Base-by-base conservation (phyloP, 208 protist species). In the Leishmania guyanensis region DNA sequence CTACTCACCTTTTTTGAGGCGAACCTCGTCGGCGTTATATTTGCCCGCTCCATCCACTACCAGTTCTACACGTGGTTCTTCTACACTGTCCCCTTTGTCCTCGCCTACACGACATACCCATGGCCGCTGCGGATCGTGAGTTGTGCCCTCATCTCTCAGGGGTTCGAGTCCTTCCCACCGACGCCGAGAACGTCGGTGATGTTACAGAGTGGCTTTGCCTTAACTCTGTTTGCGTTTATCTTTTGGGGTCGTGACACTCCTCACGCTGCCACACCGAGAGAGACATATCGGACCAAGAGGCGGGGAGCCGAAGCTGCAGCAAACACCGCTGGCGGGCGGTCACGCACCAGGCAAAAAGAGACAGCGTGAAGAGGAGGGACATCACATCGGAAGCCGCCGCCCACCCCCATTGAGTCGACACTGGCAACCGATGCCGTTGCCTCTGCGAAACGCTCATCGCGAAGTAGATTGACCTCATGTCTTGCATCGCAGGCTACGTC, bases 1-100 rank as follows among this genome's bases (percentile, higher is more conserved):
- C 79, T 93, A 2, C 79, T 91, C 77, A 94, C 94, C 0, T 60
- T 99, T 46, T 91, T 99, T 65, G 88, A 92, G 77, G 93, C 87
- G 29, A 99, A 98, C 84, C 85, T 98, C 22, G 91, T 98, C 74
- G 98, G 97, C 29, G 88, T 99, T 50, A 83, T 91, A 20, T 97
- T 96, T 75, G 80, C 92, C 9, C 89, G 97, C 56, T 90, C 90
- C 6, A 58, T 99, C n/a, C 97, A 99, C 83, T 99, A 96, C 81
- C 97, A 99, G 90, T 99, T 99, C 83, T 95, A 98, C 75, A 77
- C 84, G 17, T 99, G 96, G 94, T 99, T 98, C 87, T 97, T 94
- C 82, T 93, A 98, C 78, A 84, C 84, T 9, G 65, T 98, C 14
- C 95, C 96, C 10, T 88, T 98, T n/a, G 77, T 91, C 33, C 79